A percentile compares a stretch with the other conserved stretches of the same genome.
Evolutionary conservation across 2,329 filamentous ascomycete species (phyloP).

Genomic region (Penicillium sp.): DNA sequence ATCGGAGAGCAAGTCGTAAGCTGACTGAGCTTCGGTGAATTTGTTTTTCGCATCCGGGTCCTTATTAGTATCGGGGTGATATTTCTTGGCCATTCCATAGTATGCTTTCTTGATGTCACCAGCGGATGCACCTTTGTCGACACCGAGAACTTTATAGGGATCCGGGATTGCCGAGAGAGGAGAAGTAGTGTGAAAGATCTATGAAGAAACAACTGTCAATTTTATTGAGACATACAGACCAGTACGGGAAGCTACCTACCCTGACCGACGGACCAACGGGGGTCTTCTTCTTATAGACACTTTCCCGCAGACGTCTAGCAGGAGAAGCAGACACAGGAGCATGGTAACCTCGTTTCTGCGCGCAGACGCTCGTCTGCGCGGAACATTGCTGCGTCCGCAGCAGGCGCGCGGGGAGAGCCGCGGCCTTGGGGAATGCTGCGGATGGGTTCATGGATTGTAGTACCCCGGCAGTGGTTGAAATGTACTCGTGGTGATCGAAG

Average conservation of each 20-base stretch:
- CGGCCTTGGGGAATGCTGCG: conserved; percentile 42
- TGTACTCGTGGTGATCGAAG: conserved; percentile 2
- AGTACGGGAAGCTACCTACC: conserved; percentile 27
- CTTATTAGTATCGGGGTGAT: conserved; percentile 97
- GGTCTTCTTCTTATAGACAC: conserved; percentile 25
- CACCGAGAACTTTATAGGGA: conserved; percentile 83
- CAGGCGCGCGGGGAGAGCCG: conserved; percentile 43
- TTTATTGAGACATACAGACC: not conserved
- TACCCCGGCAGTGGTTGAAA: conserved; percentile 14
- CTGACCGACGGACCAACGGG: conserved; percentile 25
- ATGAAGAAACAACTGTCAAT: conserved; percentile 1
- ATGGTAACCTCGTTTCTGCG: conserved; percentile 39
- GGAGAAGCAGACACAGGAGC: conserved; percentile 25
- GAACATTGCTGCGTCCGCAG: conserved; percentile 42
- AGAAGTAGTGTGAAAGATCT: conserved; percentile 47
- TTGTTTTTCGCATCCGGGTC: conserved; percentile 90
- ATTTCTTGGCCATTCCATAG: conserved; percentile 96
- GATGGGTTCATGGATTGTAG: conserved; percentile 40
- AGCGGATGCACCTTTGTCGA: conserved; percentile 74
- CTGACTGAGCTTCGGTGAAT: conserved; percentile 87
- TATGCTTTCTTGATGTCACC: conserved; percentile 97
- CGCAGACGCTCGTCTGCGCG: conserved; percentile 32
- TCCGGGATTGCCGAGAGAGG: conserved; percentile 71
- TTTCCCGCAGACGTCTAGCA: conserved; percentile 28
- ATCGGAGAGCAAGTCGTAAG: conserved; percentile 92